Conservation (phyloP, 768 basidiomycete genomes). For the Tulasnella sp. region DNA sequence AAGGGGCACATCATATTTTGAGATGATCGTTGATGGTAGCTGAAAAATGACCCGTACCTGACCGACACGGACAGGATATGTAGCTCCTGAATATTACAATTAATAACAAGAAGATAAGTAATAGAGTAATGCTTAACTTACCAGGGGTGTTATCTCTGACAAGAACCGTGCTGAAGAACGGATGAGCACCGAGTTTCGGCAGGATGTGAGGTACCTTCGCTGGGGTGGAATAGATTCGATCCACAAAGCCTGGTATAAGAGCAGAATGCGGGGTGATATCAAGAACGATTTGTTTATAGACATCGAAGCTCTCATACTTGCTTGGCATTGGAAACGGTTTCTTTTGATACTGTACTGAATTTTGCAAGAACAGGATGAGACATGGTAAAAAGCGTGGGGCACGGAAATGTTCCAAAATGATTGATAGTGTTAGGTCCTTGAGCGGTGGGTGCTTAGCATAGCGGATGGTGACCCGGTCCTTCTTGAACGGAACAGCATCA, state of each 20-base stretch:
- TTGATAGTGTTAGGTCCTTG: not conserved
- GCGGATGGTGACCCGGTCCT: too few species aligned
- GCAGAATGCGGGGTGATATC: not conserved
- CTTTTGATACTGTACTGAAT: not conserved
- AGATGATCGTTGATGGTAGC: conserved; percentile 5
- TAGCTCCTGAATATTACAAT: not conserved
- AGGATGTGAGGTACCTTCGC: not conserved
- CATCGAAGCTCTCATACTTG: not conserved
- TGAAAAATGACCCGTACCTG: not conserved
- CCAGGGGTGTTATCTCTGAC: not conserved
- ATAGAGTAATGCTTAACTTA: not conserved
- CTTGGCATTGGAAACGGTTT: conserved; percentile 5
- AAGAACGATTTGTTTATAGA: not conserved
- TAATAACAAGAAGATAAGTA: not conserved
- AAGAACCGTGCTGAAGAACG: conserved; percentile 16
- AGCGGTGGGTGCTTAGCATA: too few species aligned
- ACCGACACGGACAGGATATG: too few species aligned
- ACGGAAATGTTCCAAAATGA: not conserved
- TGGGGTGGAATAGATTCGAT: not conserved
- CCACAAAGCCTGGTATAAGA: not conserved
- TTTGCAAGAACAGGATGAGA: conserved; percentile 1
- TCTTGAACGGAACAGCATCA: too few species aligned
- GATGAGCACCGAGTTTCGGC: not conserved
- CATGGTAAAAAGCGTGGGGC: not conserved
- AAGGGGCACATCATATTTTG: not conserved